Evolutionary conservation across 2,329 filamentous ascomycete genomes (phyloP).

Genomic region (Talaromyces verruculosus): DNA sequence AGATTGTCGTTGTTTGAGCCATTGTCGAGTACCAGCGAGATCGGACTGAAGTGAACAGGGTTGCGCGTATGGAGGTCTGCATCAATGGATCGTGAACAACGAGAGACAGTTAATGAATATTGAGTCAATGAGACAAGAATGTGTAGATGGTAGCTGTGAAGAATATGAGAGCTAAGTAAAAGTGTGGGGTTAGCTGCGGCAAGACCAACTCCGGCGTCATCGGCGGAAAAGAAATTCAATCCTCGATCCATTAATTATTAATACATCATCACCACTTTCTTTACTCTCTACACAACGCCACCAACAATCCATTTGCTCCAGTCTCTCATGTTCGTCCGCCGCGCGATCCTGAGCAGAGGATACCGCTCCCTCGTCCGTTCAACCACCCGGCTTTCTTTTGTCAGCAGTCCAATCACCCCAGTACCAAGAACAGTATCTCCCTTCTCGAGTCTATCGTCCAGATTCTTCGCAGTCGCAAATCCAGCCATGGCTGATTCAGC

Average conservation of each 20-base stretch:
- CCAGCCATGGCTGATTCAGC: constrained; percentile 48
- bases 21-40: constrained; percentile 29
- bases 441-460: constrained; percentile 37
- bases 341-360: constrained; percentile 40
- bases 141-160: not conserved
- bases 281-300: not conserved
- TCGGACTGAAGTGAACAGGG: constrained; percentile 20
- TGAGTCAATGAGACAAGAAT: too few species aligned
- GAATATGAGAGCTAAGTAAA: not conserved
- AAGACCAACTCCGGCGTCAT: constrained; percentile 15
- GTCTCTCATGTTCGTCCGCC: constrained; percentile 40
- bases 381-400: constrained; percentile 21
- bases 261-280: not conserved
- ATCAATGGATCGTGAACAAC: constrained; percentile 10
- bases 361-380: constrained; percentile 41
- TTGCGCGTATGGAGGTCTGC: constrained; percentile 9
- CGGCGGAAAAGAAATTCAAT: constrained; percentile 14
- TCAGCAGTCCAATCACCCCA: constrained; percentile 18
- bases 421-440: constrained; percentile 22
- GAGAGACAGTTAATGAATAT: not conserved
- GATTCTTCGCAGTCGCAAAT: constrained; percentile 36
- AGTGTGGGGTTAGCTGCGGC: constrained; percentile 13
- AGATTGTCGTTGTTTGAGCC: constrained; percentile 33
- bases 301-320: not conserved
- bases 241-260: not conserved